Evolutionary conservation across 106 monocot species (phyloP).

Genomic region (Cymbidium sinense): DNA sequence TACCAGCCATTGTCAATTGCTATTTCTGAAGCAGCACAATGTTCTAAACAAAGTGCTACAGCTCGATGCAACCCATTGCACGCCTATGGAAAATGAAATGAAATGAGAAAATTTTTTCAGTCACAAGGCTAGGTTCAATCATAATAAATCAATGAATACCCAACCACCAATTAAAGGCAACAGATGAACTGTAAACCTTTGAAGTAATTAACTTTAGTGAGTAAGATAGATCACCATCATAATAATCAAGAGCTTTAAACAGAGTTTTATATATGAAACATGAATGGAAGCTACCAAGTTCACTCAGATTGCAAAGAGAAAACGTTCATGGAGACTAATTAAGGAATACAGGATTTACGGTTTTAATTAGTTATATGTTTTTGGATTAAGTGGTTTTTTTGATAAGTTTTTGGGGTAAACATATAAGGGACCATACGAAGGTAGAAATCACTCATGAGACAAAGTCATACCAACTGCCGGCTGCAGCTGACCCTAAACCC

Average conservation of each 20-base stretch:
- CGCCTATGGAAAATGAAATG: slow-evolving; percentile 23
- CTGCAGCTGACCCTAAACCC: no score
- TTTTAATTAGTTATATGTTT: background rate
- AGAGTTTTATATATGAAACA: background rate
- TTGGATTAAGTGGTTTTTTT: no score
- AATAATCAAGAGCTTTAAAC: background rate
- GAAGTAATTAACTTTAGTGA: background rate
- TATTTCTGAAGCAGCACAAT: slow-evolving; percentile 55
- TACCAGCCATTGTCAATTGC: slow-evolving; percentile 68
- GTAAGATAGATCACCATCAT: background rate
- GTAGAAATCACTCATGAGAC: no score
- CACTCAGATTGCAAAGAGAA: background rate
- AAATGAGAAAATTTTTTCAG: background rate
- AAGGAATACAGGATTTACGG: background rate
- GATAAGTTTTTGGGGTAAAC: no score
- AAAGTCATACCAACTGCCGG: no score
- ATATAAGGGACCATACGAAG: no score
- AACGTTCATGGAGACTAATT: background rate
- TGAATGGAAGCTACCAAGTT: background rate
- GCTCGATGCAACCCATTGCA: slow-evolving; percentile 86
- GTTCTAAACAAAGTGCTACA: slow-evolving; percentile 85
- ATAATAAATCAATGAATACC: background rate
- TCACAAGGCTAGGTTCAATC: background rate
- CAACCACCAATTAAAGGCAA: background rate
- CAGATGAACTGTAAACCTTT: background rate